These are phyloP conservation scores for Peronospora destructor DNA, from an alignment of 352 stramenopile genomes.

Conservation along the genomic window DNA sequence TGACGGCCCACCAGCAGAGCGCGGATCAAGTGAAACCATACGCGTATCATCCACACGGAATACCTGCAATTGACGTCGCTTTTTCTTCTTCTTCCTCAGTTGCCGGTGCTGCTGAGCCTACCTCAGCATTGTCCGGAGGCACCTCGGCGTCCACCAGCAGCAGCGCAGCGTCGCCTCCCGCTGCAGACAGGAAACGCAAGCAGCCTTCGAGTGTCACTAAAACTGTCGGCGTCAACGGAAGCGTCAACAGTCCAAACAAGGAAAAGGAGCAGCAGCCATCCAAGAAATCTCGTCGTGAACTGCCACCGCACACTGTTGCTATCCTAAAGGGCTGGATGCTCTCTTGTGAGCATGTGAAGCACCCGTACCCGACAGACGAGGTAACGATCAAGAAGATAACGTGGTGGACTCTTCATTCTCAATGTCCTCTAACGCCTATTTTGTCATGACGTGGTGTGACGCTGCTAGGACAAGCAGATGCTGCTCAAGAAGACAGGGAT, in stretches of 20 bases:
- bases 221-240: slow-evolving; percentile 22
- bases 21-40: slow-evolving; percentile 40
- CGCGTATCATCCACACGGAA: slow-evolving; percentile 28
- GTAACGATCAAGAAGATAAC: slow-evolving; percentile 22
- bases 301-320: slow-evolving; percentile 76
- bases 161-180: slow-evolving; percentile 17
- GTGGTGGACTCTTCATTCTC: not conserved
- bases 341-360: slow-evolving; percentile 83
- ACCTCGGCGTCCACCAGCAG: slow-evolving; percentile 1
- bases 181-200: slow-evolving; percentile 25
- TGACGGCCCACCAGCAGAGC: slow-evolving; percentile 50
- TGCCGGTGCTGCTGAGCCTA: not conserved
- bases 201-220: slow-evolving; percentile 24
- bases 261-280: slow-evolving; percentile 31
- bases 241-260: slow-evolving; percentile 21
- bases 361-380: slow-evolving; percentile 86
- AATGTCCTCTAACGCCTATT: slow-evolving; percentile 7
- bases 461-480: slow-evolving; percentile 79
- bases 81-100: not conserved
- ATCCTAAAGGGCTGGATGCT: slow-evolving; percentile 88
- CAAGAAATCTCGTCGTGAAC: slow-evolving; percentile 75
- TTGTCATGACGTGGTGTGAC: slow-evolving; percentile 10
- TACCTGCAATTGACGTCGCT: slow-evolving; percentile 11
- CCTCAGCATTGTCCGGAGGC: slow-evolving; percentile 20
- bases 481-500: slow-evolving; percentile 85